These are phyloP conservation scores for Vicia faba DNA, from an alignment of 306 rosid genomes.

Conservation along the genomic window DNA sequence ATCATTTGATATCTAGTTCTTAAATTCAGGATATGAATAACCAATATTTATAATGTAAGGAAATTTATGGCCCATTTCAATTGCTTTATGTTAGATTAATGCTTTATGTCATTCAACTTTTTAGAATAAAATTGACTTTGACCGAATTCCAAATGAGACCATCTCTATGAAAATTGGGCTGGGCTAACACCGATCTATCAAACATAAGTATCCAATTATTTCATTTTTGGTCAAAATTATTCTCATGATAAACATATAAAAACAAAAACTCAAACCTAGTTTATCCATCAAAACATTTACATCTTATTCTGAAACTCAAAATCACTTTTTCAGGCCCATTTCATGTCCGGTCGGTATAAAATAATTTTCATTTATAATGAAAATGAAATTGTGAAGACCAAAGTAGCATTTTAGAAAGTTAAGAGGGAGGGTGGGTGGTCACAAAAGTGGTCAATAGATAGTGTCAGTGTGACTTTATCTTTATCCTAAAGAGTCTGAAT, in stretches of 20 bases:
- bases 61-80: too few relatives aligned
- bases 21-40: too few relatives aligned
- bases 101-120: too few relatives aligned
- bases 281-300: not conserved
- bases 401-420: slow-evolving; percentile 24
- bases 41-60: too few relatives aligned
- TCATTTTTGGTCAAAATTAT: not conserved
- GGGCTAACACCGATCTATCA: not conserved
- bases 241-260: slow-evolving; percentile 5
- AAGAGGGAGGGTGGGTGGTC: slow-evolving; percentile 35
- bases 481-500: slow-evolving; percentile 55
- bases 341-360: not conserved
- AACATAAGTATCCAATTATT: not conserved
- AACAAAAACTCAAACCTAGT: not conserved
- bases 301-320: not conserved
- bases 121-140: not conserved
- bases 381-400: not conserved
- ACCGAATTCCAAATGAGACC: slow-evolving; percentile 6
- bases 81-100: too few relatives aligned
- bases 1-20: too few relatives aligned
- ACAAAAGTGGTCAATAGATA: slow-evolving; percentile 41
- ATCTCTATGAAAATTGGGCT: slow-evolving; percentile 1
- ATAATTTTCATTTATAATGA: slow-evolving; percentile 6
- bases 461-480: slow-evolving; percentile 56
- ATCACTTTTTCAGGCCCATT: slow-evolving; percentile 19